Percentiles rank a stretch among this genome's conserved stretches.
These are phyloP conservation scores for Termitomyces eurrhizus DNA, from an alignment of 768 basidiomycete genomes.

Conservation along the genomic window DNA sequence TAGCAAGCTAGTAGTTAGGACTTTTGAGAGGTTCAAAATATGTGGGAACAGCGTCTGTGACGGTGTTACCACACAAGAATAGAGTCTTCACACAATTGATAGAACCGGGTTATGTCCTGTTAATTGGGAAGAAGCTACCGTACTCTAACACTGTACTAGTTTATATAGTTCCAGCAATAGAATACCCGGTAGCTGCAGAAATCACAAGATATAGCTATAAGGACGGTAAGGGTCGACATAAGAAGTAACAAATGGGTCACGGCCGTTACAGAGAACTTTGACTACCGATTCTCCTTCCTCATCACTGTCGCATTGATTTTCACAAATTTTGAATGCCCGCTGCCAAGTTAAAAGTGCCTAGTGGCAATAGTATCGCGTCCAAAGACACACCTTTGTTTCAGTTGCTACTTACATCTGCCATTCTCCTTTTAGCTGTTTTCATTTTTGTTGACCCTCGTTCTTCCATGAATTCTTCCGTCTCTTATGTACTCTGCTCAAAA, in stretches of 20 bases:
- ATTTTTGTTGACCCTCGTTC: constrained; percentile 11
- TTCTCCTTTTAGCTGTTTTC: constrained; percentile 12
- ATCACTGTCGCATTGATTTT: background rate
- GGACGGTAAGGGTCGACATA: too few species aligned
- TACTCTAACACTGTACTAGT: too few species aligned
- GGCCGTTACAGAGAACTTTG: background rate
- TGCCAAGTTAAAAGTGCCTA: constrained; percentile 2
- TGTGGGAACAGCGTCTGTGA: background rate
- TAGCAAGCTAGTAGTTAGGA: background rate
- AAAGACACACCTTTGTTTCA: background rate
- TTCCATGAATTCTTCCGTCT: background rate
- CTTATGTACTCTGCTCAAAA: constrained; percentile 61
- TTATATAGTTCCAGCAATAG: too few species aligned
- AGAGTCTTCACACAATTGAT: too few species aligned
- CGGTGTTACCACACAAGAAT: too few species aligned
- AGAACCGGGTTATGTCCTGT: too few species aligned
- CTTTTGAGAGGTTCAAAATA: constrained; percentile 2
- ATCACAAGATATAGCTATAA: too few species aligned
- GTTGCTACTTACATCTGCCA: constrained; percentile 1
- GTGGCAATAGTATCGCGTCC: background rate
- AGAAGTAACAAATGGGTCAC: too few species aligned
- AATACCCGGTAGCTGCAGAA: too few species aligned
- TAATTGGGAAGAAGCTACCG: too few species aligned
- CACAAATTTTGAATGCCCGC: background rate
- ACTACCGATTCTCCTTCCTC: background rate